phyloP scores from a whole-genome alignment of 345 rosid genomes.

The Ailanthus altissimus region DNA sequence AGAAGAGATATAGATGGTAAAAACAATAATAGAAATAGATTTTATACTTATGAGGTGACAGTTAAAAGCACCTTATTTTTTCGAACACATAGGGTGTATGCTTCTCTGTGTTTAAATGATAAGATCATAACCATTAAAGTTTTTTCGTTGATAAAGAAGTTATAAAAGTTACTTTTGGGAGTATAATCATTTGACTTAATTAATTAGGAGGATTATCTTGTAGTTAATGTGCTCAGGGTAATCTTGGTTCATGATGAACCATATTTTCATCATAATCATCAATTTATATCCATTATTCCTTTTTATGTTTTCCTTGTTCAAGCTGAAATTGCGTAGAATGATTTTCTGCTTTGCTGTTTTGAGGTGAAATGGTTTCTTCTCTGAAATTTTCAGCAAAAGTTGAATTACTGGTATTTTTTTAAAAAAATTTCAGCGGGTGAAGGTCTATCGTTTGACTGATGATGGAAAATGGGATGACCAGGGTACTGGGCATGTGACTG shows the following conservation, averaged over 20 bases:
- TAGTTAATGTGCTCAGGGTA: not conserved
- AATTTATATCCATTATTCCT: not conserved
- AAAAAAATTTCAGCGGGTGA: conserved; percentile 67
- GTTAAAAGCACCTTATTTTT: not conserved
- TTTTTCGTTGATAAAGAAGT: not conserved
- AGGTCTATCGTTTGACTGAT: conserved; percentile 69
- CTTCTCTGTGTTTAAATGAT: not conserved
- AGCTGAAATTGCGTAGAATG: not conserved
- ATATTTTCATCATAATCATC: not conserved
- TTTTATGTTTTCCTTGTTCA: not conserved
- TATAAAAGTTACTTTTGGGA: not conserved
- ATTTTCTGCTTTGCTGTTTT: conserved; percentile 2
- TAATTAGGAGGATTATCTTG: not conserved
- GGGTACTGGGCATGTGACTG: conserved; percentile 83
- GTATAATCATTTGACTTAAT: not conserved
- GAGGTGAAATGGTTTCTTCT: not conserved
- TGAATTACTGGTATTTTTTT: not conserved
- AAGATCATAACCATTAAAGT: not conserved
- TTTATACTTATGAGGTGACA: not conserved
- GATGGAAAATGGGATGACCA: conserved; percentile 96
- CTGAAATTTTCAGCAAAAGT: not conserved
- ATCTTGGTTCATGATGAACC: not conserved
- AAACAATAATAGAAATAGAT: not conserved
- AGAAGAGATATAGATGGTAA: not conserved
- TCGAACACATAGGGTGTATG: not conserved